Conservation (phyloP, 257 asterid species). For the Primulina huaijiensis region DNA sequence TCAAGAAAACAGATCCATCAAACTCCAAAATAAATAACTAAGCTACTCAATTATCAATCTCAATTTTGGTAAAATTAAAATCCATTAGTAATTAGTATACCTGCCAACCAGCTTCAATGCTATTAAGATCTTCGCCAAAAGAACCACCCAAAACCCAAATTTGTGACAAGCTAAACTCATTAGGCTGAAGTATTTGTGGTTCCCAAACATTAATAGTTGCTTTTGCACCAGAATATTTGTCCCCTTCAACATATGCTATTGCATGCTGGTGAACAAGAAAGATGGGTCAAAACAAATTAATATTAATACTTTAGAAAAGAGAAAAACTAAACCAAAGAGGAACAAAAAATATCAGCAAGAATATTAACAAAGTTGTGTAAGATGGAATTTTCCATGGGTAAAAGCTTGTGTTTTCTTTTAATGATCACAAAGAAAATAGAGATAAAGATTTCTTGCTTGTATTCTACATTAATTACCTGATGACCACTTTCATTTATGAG, state of each 20-base stretch:
- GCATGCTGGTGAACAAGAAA: conserved; percentile 57
- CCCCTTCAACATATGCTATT: conserved; percentile 82
- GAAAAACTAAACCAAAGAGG: conserved; percentile 4
- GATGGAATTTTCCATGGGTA: not conserved
- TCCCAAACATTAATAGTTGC: conserved; percentile 89
- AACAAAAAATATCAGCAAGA: conserved; percentile 4
- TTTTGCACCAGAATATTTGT: conserved; percentile 68
- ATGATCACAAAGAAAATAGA: conserved; percentile 2
- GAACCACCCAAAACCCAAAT: conserved; percentile 87
- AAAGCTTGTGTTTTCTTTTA: conserved; percentile 11
- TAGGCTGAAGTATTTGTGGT: conserved; percentile 75
- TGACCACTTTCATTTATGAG: conserved; percentile 70
- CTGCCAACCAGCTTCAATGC: conserved; percentile 98
- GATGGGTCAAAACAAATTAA: not conserved
- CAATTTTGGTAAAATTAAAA: not conserved
- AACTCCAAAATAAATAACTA: conserved; percentile 19
- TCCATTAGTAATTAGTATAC: conserved; percentile 29
- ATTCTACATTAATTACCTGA: conserved; percentile 48
- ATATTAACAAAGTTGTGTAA: not conserved
- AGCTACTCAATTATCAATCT: not conserved
- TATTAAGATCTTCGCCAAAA: conserved; percentile 80
- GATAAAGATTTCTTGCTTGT: conserved; percentile 11
- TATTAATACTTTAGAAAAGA: conserved; percentile 4
- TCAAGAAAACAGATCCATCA: conserved; percentile 15
- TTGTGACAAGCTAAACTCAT: conserved; percentile 85